Conservation (phyloP, 2,329 filamentous ascomycete species). For the Monosporascus sp. region DNA sequence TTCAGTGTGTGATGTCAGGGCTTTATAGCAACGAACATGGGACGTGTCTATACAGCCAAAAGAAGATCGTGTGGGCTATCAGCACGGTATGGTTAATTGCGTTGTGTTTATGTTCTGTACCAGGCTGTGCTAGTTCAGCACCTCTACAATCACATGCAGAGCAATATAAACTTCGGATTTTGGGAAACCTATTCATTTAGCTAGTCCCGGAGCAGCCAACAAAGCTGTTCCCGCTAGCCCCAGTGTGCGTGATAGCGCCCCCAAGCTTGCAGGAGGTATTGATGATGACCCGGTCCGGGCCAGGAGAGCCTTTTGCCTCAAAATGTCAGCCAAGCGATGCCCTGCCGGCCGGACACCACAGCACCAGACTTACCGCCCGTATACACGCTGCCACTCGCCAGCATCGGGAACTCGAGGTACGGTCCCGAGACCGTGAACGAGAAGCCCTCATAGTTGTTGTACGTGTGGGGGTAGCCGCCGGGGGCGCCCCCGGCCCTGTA, state of each 20-base stretch:
- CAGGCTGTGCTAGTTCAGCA: no score
- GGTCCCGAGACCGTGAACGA: slow-evolving; percentile 50
- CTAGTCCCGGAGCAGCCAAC: slow-evolving; percentile 49
- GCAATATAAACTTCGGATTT: neutral
- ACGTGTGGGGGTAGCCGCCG: slow-evolving; percentile 51
- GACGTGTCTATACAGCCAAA: no score
- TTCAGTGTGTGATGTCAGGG: no score
- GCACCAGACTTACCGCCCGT: slow-evolving; percentile 41
- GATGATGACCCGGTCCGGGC: slow-evolving; percentile 63
- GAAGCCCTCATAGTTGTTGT: slow-evolving; percentile 60
- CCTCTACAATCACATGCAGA: neutral
- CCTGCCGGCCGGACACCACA: no score
- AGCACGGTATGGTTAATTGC: no score
- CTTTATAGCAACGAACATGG: no score
- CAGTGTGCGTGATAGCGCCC: slow-evolving; percentile 65
- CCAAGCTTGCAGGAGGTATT: slow-evolving; percentile 51
- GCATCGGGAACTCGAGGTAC: slow-evolving; percentile 60
- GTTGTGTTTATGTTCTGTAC: no score
- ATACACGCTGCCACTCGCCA: slow-evolving; percentile 44
- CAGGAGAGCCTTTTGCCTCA: slow-evolving; percentile 46
- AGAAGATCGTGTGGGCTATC: no score
- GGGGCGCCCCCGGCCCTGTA: slow-evolving; percentile 45
- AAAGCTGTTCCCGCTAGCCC: slow-evolving; percentile 63
- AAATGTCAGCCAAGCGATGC: neutral
- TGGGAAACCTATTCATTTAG: neutral